Evolutionary conservation across 768 basidiomycete species (phyloP), one percentile per base, ranked within the genome.

Genomic region (Sarcomyxa edulis): DNA sequence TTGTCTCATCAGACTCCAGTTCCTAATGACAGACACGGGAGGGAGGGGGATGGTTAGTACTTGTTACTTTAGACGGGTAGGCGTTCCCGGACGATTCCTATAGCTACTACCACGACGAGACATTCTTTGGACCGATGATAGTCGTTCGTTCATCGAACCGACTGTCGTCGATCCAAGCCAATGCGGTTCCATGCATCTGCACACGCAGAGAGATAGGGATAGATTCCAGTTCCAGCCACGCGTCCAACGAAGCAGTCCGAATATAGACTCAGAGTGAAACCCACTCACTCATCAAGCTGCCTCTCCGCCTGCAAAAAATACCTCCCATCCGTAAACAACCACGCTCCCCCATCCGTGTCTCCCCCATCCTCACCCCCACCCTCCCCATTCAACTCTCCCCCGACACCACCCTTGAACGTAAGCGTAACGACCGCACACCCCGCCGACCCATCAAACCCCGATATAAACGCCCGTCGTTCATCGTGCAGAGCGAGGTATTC

Each of bases 1-100:
- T 49, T 88, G 81, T 55, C 90, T 93, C 88, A 95, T 93, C 55
- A 98, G 61, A 1, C 71, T 84, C 95, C 95, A 99, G 45, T 93
- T 92, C 33, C 83, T 87, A 49, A n/a, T n/a, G n/a, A n/a, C n/a
- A n/a, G n/a, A n/a, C 9, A 28, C 7, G n/a, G 22, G 15, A 20
- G 20, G 29, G 24, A 23, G 19, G 8, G 5, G 7, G 15, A 3
- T 3, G 15, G 9, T 31, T 15, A 28, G 21, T 15, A 19, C 12
- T 7, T 18, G 14, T 7, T 3, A 33, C 12, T 16, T 37, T 18
- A 10, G 15, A 34, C 19, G 20, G 19, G 27, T n/a, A 41, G 16
- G 33, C 22, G 15, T 16, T 26, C 14, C 19, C 5, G 33, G n/a
- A n/a, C n/a, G n/a, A n/a, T n/a, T n/a, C n/a, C n/a, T n/a, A n/a